Evolutionary conservation across 805 yeast species (phyloP), one percentile per base, ranked within the genome.

Genomic region (Saccharomycopsis sp.): DNA sequence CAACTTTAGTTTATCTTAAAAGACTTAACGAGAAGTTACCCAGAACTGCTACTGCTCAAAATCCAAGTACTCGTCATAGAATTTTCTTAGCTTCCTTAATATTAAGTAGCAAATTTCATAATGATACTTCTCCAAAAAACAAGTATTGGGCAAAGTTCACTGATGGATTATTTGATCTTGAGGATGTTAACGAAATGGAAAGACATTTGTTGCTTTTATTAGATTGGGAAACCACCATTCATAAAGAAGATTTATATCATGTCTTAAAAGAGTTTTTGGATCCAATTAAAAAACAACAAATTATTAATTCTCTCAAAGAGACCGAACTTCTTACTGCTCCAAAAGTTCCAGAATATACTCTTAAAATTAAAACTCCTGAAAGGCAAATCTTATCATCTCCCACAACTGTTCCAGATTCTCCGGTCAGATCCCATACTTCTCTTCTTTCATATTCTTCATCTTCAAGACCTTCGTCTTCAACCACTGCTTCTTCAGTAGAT

Each of bases 121-220:
- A 89, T 60, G 98, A 89, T 64, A 81, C 95, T 3, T 79, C 94
- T 15, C 98, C 98, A 33, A 70, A 88, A 57, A 89, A 89, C 63
- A 87, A 82, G 62, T 96, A 89, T 63, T 89, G 98, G 98, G 79
- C 95, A 3, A 70, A 75, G 44, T 88, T 88, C 65, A 88, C 97
- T 2, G 78, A 79, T 56, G 96, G 96, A 1, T 67, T 92, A 34
- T 70, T 89, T 45, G 57, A 77, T 10, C 62, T 82, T 31, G 69
- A 68, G 20, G 97, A 89, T 55, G 86, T 92, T 39, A 92, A 89
- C 60, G 76, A 87, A 49, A 81, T 94, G 52, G 98, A 89, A 62
- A 70, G 87, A 49, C 97, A 89, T 62, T 65, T 92, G 52, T 74
- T 89, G 34, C 74, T 72, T 37, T 75, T 84, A 47, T 70, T 89